phyloP scores from a whole-genome alignment of 108 stramenopile species.

The Cafeteria roenbergensis region DNA sequence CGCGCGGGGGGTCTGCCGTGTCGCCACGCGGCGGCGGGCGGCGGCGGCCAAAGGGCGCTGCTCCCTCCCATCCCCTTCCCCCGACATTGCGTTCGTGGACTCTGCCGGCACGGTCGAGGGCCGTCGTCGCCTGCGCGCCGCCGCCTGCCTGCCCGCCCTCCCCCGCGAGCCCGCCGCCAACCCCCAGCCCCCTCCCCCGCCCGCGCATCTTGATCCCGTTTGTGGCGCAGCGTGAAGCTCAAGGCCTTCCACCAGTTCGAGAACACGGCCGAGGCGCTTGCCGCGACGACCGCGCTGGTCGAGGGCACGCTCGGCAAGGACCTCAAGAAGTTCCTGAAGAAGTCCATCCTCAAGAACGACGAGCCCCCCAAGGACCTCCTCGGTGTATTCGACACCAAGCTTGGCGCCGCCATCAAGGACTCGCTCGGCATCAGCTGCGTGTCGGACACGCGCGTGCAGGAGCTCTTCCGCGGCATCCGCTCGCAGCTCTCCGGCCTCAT shows the following conservation, averaged over 20 bases:
- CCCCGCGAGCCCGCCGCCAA: too few species aligned
- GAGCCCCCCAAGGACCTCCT: constrained; percentile 52
- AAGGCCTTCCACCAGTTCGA: constrained; percentile 82
- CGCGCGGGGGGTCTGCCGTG: too few species aligned
- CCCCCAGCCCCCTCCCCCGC: too few species aligned
- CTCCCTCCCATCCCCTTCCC: too few species aligned
- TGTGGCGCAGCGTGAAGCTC: constrained; percentile 43
- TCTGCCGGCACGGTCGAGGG: too few species aligned
- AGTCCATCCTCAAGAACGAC: constrained; percentile 65
- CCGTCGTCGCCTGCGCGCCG: too few species aligned
- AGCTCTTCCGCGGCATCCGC: constrained; percentile 88
- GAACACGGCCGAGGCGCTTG: constrained; percentile 89
- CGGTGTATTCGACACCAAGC: constrained; percentile 76
- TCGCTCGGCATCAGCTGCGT: constrained; percentile 83
- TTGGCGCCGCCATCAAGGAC: constrained; percentile 81
- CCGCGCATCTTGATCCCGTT: neutral
- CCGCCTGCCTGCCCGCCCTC: too few species aligned
- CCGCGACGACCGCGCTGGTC: constrained; percentile 76
- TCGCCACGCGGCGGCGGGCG: too few species aligned
- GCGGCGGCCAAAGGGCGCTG: too few species aligned
- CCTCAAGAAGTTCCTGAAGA: constrained; percentile 89
- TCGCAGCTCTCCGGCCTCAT: constrained; percentile 74
- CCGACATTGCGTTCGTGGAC: too few species aligned
- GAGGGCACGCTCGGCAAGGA: constrained; percentile 81
- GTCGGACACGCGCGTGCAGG: constrained; percentile 70